Evolutionary conservation across 306 rosid genomes (phyloP).

Genomic region (Sindora glabra): DNA sequence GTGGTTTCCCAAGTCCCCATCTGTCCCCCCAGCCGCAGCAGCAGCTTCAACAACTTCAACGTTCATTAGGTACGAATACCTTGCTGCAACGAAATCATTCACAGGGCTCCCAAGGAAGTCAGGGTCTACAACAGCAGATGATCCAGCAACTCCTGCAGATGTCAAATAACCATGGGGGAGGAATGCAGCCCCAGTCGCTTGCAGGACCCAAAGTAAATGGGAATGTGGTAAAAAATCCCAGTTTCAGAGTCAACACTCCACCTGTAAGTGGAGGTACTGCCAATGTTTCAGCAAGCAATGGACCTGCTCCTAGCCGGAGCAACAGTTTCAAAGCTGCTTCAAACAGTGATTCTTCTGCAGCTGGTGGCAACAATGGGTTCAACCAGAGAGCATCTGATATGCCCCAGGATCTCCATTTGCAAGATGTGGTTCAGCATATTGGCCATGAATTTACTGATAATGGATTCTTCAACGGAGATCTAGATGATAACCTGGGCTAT

Average conservation of each 20-base stretch:
- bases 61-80: slow-evolving; percentile 45
- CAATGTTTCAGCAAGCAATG: slow-evolving; percentile 40
- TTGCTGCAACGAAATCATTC: slow-evolving; percentile 54
- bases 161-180: slow-evolving; percentile 52
- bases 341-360: slow-evolving; percentile 71
- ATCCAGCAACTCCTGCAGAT: slow-evolving; percentile 70
- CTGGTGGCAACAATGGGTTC: slow-evolving; percentile 62
- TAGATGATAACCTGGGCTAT: slow-evolving; percentile 69
- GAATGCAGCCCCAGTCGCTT: slow-evolving; percentile 44
- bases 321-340: slow-evolving; percentile 88
- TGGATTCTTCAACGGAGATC: slow-evolving; percentile 60
- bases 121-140: slow-evolving; percentile 67
- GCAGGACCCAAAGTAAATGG: slow-evolving; percentile 56
- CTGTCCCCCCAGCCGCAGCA: slow-evolving; percentile 42
- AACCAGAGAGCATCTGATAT: slow-evolving; percentile 65
- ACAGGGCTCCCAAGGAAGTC: slow-evolving; percentile 56
- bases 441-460: slow-evolving; percentile 62
- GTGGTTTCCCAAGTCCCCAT: slow-evolving; percentile 62
- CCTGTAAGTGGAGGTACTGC: slow-evolving; percentile 29
- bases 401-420: slow-evolving; percentile 56
- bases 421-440: slow-evolving; percentile 55
- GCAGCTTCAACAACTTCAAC: slow-evolving; percentile 43
- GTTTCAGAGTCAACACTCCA: slow-evolving; percentile 46
- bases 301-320: slow-evolving; percentile 65
- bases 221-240: slow-evolving; percentile 32